Evolutionary conservation across 148 eudicot genomes (phyloP).

Genomic region (Diospyros kaki): DNA sequence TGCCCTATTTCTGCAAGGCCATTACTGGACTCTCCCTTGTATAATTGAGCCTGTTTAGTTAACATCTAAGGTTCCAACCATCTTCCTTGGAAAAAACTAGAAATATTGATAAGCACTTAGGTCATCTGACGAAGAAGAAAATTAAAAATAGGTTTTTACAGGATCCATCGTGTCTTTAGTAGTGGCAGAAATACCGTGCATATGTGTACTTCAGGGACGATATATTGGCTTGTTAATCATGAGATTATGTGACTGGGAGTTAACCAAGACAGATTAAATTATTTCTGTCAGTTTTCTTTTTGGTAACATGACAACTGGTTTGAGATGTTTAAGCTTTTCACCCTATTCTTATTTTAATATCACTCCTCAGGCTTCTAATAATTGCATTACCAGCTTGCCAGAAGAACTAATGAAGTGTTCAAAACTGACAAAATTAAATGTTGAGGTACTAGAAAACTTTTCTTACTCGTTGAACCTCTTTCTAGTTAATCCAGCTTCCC

Average conservation of each 20-base stretch:
- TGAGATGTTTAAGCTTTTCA: conserved; percentile 9
- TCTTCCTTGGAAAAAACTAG: background rate
- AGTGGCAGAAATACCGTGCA: background rate
- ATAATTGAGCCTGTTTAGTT: background rate
- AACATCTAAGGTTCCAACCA: background rate
- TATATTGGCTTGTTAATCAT: too few species aligned
- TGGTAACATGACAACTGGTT: background rate
- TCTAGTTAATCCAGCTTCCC: background rate
- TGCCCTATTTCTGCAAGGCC: too few species aligned
- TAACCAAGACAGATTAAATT: too few species aligned
- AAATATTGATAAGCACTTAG: background rate
- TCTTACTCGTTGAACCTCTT: background rate
- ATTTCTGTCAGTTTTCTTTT: background rate
- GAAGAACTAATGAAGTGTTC: conserved; percentile 66
- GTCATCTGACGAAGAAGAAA: background rate
- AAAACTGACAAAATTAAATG: conserved; percentile 66
- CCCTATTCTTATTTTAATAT: conserved; percentile 6
- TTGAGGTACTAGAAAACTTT: conserved; percentile 59
- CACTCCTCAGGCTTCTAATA: conserved; percentile 69
- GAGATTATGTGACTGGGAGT: too few species aligned
- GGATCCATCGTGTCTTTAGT: background rate
- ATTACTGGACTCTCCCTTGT: background rate
- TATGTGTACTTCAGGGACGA: background rate
- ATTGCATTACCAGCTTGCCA: conserved; percentile 71
- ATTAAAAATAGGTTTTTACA: background rate